Evolutionary conservation across 148 eudicot species (phyloP), one percentile per base, ranked within the genome.

Genomic region (Oxyria digyna): DNA sequence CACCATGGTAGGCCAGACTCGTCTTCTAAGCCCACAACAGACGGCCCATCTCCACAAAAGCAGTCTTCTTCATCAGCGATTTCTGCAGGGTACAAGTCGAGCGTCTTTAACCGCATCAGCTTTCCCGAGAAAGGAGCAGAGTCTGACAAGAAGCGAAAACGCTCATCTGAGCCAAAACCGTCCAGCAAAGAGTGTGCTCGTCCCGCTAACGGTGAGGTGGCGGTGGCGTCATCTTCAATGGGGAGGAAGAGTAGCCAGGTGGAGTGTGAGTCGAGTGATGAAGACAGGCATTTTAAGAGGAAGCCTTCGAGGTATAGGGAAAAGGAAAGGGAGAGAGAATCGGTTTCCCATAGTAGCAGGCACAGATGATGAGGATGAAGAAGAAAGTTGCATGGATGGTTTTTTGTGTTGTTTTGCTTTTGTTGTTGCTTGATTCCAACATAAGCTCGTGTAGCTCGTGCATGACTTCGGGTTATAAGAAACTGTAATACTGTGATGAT

Each of bases 281-380:
- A 86, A 13, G 96, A 89, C 32, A 67, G 91, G 35, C 91, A 89
- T 81, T 89, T 89, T 68, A 89, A 89, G 84, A 79, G 96, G 75
- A 86, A 77, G 84, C 89, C 96, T 0, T 72, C 85, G 3, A 86
- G 89, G 81, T 87, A 86, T 32, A 65, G 78, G 72, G 74, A 70
- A 10, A 66, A 63, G 32, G 45, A 65, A 41, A 46, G 62, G 42
- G 71, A 46, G 48, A 42, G 72, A 52, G 67, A 71, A 4, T 45
- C 49, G 6, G 67, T 48, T 23, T n/a, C 65, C 17, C 73, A 71
- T 59, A 31, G 72, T 46, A 57, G 67, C 14, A 71, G 62, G 73
- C 73, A 71, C 67, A 59, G 73, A 40, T 71, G 38, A n/a, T n/a
- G n/a, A n/a, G n/a, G n/a, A n/a, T n/a, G n/a, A n/a, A n/a, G n/a